Evolutionary conservation across 306 rosid genomes (phyloP), one percentile per base, ranked within the genome.

Genomic region (Carpinus fangiana): DNA sequence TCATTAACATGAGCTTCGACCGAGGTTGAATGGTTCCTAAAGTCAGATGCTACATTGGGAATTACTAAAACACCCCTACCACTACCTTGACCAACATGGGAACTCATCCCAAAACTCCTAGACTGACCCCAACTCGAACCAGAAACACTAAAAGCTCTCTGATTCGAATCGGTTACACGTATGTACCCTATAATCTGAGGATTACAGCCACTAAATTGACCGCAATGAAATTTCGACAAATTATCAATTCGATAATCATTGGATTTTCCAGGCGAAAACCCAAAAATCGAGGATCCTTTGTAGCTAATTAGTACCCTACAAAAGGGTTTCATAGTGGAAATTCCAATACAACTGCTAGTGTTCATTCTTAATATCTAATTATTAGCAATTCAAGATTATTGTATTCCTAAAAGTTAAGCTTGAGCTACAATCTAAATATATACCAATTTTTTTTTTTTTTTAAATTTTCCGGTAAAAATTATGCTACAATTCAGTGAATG

Each of bases 21-120:
- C 21, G 92, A 90, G 11, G 98, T 94, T 18, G 96, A 94, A 26
- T 89, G 89, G 52, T 87, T 90, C 81, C 91, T 87, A 88, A 85
- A 70, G 87, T 92, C 81, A 3, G 92, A 94, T 8, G 91, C 90
- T 78, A 92, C 93, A 62, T 88, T 84, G 18, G 88, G 65, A 60
- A 82, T 82, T 75, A 86, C 82, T 28, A 79, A 83, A 59, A 51
- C 48, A 80, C 83, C 80, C 83, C 94, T 88, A 47, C 81, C 85
- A 65, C 91, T 76, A 78, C 70, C n/a, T 52, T 76, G 75, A 78
- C 88, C 36, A 72, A 85, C 86, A 75, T 84, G 75, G 54, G 61
- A 48, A 46, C 73, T 72, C 76, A 79, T 72, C 10, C 79, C 70
- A 82, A 81, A 84, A 75, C 54, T 71, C 85, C 86, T 89, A 82